Percentiles rank a stretch among this genome's conserved stretches.
phyloP scores from a whole-genome alignment of 192 early-diverging fungal genomes.

The Coemansia sp. region DNA sequence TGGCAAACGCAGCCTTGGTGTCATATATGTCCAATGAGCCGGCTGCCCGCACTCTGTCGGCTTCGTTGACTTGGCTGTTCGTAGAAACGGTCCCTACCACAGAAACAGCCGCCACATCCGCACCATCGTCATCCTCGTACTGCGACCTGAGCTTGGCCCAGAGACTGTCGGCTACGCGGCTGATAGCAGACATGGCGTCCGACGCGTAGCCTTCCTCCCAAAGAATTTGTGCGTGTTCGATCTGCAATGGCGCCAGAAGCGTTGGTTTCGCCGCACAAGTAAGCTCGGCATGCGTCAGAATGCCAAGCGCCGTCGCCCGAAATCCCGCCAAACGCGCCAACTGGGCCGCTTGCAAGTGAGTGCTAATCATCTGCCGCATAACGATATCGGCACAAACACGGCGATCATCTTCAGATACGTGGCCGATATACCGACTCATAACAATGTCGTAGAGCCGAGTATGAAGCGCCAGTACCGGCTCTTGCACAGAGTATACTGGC shows the following conservation, averaged over 20 bases:
- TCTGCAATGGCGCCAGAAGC: conserved; percentile 36
- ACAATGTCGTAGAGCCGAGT: conserved; percentile 36
- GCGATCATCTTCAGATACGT: not conserved
- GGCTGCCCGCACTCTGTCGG: not conserved
- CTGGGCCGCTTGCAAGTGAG: conserved; percentile 45
- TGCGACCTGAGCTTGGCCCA: conserved; percentile 26
- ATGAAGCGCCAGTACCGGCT: conserved; percentile 51
- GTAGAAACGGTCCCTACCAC: not conserved
- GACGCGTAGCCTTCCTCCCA: conserved; percentile 46
- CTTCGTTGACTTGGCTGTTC: not conserved
- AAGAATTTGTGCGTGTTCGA: conserved; percentile 46
- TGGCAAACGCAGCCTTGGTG: conserved; percentile 31
- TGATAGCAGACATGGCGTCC: conserved; percentile 38
- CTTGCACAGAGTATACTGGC: conserved; percentile 34
- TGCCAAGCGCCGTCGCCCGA: conserved; percentile 44
- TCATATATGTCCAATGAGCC: conserved; percentile 14
- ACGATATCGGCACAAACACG: conserved; percentile 11
- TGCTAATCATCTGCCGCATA: conserved; percentile 25
- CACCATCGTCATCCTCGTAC: not conserved
- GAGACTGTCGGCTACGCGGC: conserved; percentile 25
- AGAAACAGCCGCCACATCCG: not conserved
- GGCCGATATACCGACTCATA: not conserved
- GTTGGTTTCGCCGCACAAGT: conserved; percentile 19
- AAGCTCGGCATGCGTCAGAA: conserved; percentile 39
- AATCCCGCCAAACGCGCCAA: conserved; percentile 41